phyloP scores from a whole-genome alignment of 73 alveolate genomes.

The Symbiodinium pilosum region DNA sequence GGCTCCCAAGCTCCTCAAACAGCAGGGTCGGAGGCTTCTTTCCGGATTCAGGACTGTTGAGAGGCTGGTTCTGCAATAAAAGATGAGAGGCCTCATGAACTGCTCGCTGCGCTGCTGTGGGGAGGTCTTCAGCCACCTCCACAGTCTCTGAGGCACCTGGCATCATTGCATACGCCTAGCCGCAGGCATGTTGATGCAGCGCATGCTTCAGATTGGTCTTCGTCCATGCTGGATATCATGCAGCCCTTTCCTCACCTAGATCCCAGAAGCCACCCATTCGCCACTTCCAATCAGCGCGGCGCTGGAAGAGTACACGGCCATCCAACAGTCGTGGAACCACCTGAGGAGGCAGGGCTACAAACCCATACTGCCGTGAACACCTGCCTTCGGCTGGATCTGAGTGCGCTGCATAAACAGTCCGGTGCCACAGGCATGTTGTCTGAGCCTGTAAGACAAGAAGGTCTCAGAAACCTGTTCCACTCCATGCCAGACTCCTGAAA shows the following conservation, averaged over 20 bases:
- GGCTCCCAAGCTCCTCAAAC: constrained; percentile 18
- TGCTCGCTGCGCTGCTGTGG: constrained; percentile 69
- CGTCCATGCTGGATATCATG: neutral
- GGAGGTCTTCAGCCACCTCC: constrained; percentile 45
- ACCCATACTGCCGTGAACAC: no score
- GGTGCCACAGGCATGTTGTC: constrained; percentile 87
- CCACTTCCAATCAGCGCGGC: constrained; percentile 84
- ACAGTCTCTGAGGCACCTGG: constrained; percentile 80
- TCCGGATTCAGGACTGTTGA: no score
- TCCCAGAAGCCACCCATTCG: constrained; percentile 94
- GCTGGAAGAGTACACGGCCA: constrained; percentile 49
- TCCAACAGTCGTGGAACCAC: constrained; percentile 29
- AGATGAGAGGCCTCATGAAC: constrained; percentile 40
- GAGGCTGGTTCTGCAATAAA: no score
- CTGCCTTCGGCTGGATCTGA: neutral
- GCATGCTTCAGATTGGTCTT: neutral
- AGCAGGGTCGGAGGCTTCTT: no score
- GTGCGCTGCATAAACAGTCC: constrained; percentile 44
- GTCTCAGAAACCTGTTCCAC: no score
- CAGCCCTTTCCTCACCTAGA: neutral
- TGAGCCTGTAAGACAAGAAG: constrained; percentile 18
- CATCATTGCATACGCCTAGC: neutral
- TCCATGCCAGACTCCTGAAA: no score
- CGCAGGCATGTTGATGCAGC: neutral
- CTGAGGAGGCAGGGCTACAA: neutral